Evolutionary conservation across 805 yeast genomes (phyloP), one percentile per base, ranked within the genome.

Genomic region (Spencermartinsiella europaea): DNA sequence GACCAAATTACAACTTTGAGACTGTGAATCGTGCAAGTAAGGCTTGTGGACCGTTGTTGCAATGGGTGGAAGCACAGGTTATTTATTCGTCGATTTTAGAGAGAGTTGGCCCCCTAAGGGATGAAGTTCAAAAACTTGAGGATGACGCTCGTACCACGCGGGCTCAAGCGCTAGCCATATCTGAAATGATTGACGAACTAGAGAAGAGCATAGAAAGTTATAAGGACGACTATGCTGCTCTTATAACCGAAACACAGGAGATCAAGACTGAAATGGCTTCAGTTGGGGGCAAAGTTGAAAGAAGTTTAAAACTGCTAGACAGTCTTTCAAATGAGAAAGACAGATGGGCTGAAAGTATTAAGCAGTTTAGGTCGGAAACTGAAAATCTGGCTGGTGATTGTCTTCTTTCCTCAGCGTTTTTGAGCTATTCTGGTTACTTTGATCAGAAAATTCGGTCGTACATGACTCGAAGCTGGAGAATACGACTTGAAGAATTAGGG

Each of bases 21-120:
- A 67, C 85, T 0, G 95, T 87, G 0, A 78, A 85, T 56, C 71
- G 97, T 34, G 98, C 98, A 3, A 84, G 95, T 63, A 88, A 85
- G 59, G 97, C 97, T 0, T 88, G 97, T 68, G 98, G 96, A 0
- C 98, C 98, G 0, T 67, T 91, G 31, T 59, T 85, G 16, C 81
- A 81, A 50, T 91, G 98, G 98, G 90, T 89, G 0, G 73, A 74
- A 45, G 97, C 98, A 0, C 97, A 91, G 53, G 70, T 89, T n/a
- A 69, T 73, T n/a, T 91, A 83, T 59, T 76, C 91, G 0, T 59
- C 76, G 1, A 83, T 89, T 19, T 66, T 87, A 38, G 83, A 84
- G 33, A 75, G 73, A 42, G 76, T 91, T 21, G 84, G 79, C 0
- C 98, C 98, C 0, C 64, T 91, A 55, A 69, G 80, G 46, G 70